Evolutionary conservation across 2,329 filamentous ascomycete genomes (phyloP), one percentile per base, ranked within the genome.

Genomic region (Cladophialophora carrionii): DNA sequence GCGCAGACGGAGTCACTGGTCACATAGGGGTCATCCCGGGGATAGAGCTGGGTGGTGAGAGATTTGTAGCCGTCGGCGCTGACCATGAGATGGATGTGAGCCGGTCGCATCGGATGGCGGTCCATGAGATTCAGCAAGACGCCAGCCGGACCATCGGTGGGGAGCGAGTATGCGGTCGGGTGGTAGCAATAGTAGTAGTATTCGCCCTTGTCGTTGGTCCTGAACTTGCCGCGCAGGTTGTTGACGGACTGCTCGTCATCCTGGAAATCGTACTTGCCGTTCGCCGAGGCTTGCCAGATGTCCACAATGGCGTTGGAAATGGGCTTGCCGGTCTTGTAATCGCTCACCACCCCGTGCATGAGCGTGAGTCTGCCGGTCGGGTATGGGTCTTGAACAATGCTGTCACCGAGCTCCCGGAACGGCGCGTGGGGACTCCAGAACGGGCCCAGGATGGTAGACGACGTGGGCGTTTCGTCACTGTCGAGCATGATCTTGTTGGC

Each of bases 341-440:
- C 57, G 43, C 26, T 51, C 29, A 60, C 48, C 43, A 51, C 46
- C 3, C 57, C 57, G 22, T 60, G 57, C 43, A 51, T 51, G 29
- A 14, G 34, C 17, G 57, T 52, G 31, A 60, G 3, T 17, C 17
- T 29, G 14, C 57, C 89, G 57, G 85, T 79, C 9, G 57, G 63
- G 62, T 85, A 81, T 66, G 82, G 76, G 75, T 88, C 78, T 75
- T 88, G 86, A 73, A 91, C 87, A 76, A 91, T 88, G 76, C 79
- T 83, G 74, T 80, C 83, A 70, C 89, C 89, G 70, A 86, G 83
- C 43, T 87, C 82, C 53, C 88, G 86, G 85, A 90, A 90, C 34
- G 89, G 89, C 1, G 89, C 87, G 72, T 90, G 83, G 72, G 89
- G 88, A 10, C 86, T 88, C 88, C 89, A 92, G 83, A 92, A 91